Conservation (phyloP, 2,329 filamentous ascomycete species). For the Epichloe sylvatica region DNA sequence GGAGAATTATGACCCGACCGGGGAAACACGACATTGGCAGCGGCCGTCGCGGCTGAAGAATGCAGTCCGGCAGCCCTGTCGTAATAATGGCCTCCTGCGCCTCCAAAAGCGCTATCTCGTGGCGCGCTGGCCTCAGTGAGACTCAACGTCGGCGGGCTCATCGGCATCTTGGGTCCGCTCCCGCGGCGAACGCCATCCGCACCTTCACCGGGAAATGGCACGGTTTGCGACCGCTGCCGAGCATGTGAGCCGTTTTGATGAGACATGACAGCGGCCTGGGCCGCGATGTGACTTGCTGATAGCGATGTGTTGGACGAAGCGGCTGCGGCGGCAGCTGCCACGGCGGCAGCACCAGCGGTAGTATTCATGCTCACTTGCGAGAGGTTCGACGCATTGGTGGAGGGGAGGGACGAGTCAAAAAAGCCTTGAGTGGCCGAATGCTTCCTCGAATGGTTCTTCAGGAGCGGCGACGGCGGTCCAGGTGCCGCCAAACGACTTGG, state of each 20-base stretch:
- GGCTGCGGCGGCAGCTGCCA: conserved; percentile 18
- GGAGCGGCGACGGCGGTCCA: conserved; percentile 17
- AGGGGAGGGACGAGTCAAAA: conserved; percentile 61
- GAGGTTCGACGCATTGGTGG: conserved; percentile 41
- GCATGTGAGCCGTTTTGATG: conserved; percentile 38
- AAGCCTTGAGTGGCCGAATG: conserved; percentile 62
- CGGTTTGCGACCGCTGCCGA: conserved; percentile 61
- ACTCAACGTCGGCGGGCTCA: conserved; percentile 49
- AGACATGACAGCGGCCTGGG: conserved; percentile 61
- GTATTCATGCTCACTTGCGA: conserved; percentile 34
- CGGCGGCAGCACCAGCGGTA: conserved; percentile 22
- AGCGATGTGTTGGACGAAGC: conserved; percentile 16
- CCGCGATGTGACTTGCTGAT: conserved; percentile 64
- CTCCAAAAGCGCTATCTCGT: conserved; percentile 39
- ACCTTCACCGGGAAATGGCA: conserved; percentile 41
- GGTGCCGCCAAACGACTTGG: conserved; percentile 15
- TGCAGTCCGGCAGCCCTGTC: conserved; percentile 42
- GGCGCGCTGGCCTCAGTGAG: conserved; percentile 52
- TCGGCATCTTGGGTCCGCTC: conserved; percentile 33
- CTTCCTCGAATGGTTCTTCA: conserved; percentile 41
- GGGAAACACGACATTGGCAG: conserved; percentile 59
- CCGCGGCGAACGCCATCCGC: conserved; percentile 30
- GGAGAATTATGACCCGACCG: conserved; percentile 44
- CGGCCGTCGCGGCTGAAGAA: conserved; percentile 49
- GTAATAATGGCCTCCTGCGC: conserved; percentile 41